These are phyloP conservation scores for Casuarina equisetifolia DNA, from an alignment of 306 rosid genomes.

Conservation along the genomic window DNA sequence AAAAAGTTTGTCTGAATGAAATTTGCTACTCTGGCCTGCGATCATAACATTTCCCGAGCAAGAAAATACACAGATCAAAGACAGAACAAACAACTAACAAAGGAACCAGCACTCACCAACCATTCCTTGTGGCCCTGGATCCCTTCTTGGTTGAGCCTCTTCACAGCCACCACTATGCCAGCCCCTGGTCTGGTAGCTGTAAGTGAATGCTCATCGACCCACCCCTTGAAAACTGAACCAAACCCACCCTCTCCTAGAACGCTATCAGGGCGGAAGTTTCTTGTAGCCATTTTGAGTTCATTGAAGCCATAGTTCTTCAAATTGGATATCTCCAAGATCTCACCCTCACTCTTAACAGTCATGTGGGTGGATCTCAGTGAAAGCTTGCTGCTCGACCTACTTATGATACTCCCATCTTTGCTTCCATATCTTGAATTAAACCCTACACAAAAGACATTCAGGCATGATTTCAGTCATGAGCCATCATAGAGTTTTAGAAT, in stretches of 20 bases:
- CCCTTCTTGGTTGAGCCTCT: slow-evolving; percentile 88
- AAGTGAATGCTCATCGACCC: slow-evolving; percentile 77
- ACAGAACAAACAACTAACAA: neutral
- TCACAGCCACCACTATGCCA: slow-evolving; percentile 84
- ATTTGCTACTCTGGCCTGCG: slow-evolving; percentile 15
- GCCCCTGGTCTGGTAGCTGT: slow-evolving; percentile 77
- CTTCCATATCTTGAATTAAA: slow-evolving; percentile 62
- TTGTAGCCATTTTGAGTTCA: slow-evolving; percentile 74
- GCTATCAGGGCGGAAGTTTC: slow-evolving; percentile 92
- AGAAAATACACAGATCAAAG: neutral
- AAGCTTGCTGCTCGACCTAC: slow-evolving; percentile 54
- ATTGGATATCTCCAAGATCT: slow-evolving; percentile 70
- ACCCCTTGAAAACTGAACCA: slow-evolving; percentile 95
- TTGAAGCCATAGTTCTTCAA: slow-evolving; percentile 63
- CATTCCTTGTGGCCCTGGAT: slow-evolving; percentile 94
- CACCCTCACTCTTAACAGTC: slow-evolving; percentile 81
- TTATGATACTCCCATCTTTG: slow-evolving; percentile 47
- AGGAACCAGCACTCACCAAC: slow-evolving; percentile 59
- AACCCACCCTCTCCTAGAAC: slow-evolving; percentile 96
- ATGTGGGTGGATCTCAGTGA: slow-evolving; percentile 58
- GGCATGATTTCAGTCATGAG: slow-evolving; percentile 13
- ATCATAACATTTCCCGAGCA: slow-evolving; percentile 21
- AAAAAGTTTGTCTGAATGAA: neutral
- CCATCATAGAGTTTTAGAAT: slow-evolving; percentile 8
- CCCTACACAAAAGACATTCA: slow-evolving; percentile 46